A percentile compares a stretch with the other conserved stretches of the same genome.
These are phyloP conservation scores for Lachnellula cervina DNA, from an alignment of 2,329 filamentous ascomycete genomes.

Conservation along the genomic window DNA sequence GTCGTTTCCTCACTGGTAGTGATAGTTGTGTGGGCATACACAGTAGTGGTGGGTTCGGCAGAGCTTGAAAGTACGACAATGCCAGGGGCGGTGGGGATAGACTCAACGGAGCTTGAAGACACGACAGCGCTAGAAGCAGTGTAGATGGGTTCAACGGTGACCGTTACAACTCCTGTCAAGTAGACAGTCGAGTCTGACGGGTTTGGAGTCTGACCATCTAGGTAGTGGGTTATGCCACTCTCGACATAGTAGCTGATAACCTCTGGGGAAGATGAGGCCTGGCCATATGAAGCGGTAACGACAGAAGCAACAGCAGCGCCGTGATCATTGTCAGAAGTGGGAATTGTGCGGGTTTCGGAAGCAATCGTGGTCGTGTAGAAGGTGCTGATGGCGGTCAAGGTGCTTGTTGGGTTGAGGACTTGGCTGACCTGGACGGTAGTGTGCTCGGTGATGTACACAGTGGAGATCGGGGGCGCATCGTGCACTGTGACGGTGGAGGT, in stretches of 20 bases:
- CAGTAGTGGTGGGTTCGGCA: constrained; percentile 9
- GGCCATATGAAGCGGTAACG: neutral
- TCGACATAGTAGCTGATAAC: constrained; percentile 17
- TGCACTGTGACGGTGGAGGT: constrained; percentile 17
- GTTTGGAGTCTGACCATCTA: constrained; percentile 20
- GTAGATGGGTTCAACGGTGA: constrained; percentile 19
- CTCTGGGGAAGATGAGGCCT: constrained; percentile 1
- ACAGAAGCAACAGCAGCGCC: neutral
- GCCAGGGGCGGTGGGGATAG: neutral
- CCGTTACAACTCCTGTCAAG: constrained; percentile 13
- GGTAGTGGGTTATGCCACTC: constrained; percentile 19
- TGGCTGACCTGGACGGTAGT: neutral
- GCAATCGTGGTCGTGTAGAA: constrained; percentile 1
- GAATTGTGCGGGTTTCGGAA: neutral
- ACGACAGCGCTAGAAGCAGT: neutral
- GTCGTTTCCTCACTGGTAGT: constrained; percentile 10
- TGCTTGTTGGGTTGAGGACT: neutral
- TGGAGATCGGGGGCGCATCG: constrained; percentile 10
- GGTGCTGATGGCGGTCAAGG: neutral
- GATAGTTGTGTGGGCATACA: constrained; percentile 8
- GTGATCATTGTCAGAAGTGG: constrained; percentile 1
- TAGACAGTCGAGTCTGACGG: constrained; percentile 13
- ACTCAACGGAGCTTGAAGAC: neutral
- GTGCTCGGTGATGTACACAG: constrained; percentile 7
- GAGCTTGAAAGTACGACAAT: neutral